Base-by-base conservation (phyloP, 192 early-diverging fungal species). In the Podila horticola region DNA sequence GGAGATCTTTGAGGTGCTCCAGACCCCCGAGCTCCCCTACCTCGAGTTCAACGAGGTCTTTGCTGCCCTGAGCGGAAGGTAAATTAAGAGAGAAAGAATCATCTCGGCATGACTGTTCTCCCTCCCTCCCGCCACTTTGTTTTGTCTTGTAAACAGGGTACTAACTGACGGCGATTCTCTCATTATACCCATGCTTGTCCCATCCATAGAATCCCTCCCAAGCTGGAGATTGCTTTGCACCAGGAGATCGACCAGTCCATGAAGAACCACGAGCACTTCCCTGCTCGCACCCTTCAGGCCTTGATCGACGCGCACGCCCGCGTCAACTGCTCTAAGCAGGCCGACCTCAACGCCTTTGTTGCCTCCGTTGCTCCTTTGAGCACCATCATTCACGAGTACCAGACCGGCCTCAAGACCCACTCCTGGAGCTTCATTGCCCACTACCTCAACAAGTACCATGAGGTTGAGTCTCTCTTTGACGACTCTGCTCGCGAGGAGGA, bases 381-480 rank as follows among this genome's bases (percentile, higher is more conserved):
- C 22, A 65, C 76, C 4, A 88, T 97, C 34, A 83, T 97, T 22
- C 79, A 91, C 33, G 84, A 86, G 61, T 98, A 95, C 83, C 65
- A 87, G 64, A 69, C 88, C 7, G 97, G 97, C 20, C 77, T 97
- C 48, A 92, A 90, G 63, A 87, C 86, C 9, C 93, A 94, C 71
- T 95, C 94, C 77, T 90, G 92, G 67, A 57, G 83, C 59, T 88
- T 93, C 33, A 89, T 97, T 58, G 89, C 88, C 26, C 76, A 89
- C 33, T 89, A 98, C 24, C 86, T 99, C 66, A 89, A 96, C 77
- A 90, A 90, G 49, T 99, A 97, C 88, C 88, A 93, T 60, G 88
- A 93, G 62, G 90, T 94, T 41, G 96, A 99, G 85, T 86, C 89
- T 4, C 82, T 96, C 49, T 99, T 98, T 75, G 88, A 91, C 48